Base-by-base conservation (phyloP, 108 stramenopile genomes). In the Cyclotella atomus region DNA sequence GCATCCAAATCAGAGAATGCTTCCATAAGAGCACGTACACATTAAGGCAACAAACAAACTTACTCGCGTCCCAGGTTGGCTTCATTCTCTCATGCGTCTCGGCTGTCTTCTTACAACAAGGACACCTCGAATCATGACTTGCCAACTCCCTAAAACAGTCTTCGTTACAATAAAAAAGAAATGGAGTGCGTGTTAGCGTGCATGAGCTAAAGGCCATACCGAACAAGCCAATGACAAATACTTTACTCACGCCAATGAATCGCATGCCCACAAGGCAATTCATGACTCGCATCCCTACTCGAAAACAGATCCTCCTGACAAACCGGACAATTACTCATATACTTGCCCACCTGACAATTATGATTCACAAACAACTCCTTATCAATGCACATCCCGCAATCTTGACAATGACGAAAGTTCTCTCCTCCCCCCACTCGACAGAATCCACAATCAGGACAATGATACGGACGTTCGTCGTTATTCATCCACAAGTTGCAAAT, bases 241-340 rank as follows among this genome's bases (percentile, higher is more conserved):
- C n/a, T n/a, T n/a, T n/a, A n/a, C n/a, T n/a, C n/a, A n/a, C 92
- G 94, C 61, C 91, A 91, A 50, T 95, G 94, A 59, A 95, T 95
- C 14, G 94, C 91, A 72, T 95, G 94, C 3, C 94, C 94, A 70
- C 94, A 95, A 5, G 91, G 91, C 87, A 95, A 87, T 69, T 95
- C 94, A 65, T 94, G 93, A 9, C 81, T 83, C 2, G 93, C 93
- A 64, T 74, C 82, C 32, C 91, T 68, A 28, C 85, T 85, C 0
- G 85, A 86, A 57, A 95, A 92, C 86, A 95, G 82, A 62, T 95
- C 94, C 68, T 95, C 94, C 21, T 89, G 85, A 72, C 94, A 95
- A 0, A 95, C 91, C 6, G 94, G 94, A 55, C 94, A 95, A 50
- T 92, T 92, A 75, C 85, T 87, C 84, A 92, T 95, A 83, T 92